Base-by-base conservation (phyloP, 768 basidiomycete species). In the Trichaptum fuscoviolaceum region DNA sequence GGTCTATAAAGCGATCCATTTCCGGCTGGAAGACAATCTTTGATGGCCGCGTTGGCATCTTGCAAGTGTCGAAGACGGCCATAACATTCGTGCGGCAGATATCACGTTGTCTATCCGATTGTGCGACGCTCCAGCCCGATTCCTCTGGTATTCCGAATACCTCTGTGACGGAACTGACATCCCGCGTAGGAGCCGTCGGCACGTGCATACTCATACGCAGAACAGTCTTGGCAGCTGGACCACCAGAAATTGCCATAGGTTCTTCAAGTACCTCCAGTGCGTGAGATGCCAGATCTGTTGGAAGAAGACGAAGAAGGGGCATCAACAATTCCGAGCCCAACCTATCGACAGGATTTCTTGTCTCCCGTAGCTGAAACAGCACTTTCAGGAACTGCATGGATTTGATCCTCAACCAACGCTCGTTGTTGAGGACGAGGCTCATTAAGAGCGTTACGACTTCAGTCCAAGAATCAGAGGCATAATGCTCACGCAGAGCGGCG, bases 211-310 rank as follows among this genome's bases (percentile, higher is more conserved):
- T 95, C 92, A 96, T 94, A 7, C 93, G 86, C 25, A 96, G 81
- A n/a, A 95, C 91, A 70, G 93, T 90, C 67, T 90, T 90, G 0
- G 93, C 92, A 0, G 89, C 83, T 61, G 86, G 87, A 25, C 91
- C 90, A 58, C 88, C 86, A 0, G 87, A 86, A 77, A 95, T 89
- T 23, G 83, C 85, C 76, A 92, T 87, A 0, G 95, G 95, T 71
- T 95, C 91, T 71, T 97, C 95, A 7, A 98, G 83, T n/a, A 98
- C 93, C 62, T 96, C 95, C 61, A 98, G 82, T 0, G 95, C 95
- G 68, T 92, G 87, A 8, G 88, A 77, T 10, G 95, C 90, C 35
- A 95, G 83, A 69, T 95, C 91, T 1, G 92, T 93, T 70, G 92
- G 90, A n/a, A 97, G 81, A 25, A 98, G 83, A 27, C 94, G 88